phyloP scores from a whole-genome alignment of 441 rosid species.

The Pelargonium australe region DNA sequence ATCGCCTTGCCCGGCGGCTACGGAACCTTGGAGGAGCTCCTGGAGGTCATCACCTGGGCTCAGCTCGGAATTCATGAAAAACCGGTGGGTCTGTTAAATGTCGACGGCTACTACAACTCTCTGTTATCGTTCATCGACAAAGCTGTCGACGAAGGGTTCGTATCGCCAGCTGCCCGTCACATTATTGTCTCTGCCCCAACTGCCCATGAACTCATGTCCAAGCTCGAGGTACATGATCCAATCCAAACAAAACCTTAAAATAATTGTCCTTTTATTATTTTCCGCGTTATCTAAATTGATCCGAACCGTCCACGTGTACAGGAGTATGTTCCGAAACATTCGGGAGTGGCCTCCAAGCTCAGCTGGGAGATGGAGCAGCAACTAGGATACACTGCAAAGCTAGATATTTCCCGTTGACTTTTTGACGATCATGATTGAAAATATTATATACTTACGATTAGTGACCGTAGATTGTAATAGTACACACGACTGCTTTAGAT shows the following conservation, averaged over 20 bases:
- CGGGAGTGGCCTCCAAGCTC: constrained; percentile 31
- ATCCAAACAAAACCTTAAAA: no score
- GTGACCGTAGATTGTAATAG: constrained; percentile 23
- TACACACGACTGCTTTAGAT: constrained; percentile 18
- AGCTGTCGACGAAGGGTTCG: constrained; percentile 91
- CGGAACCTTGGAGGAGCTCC: constrained; percentile 84
- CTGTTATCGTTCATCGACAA: constrained; percentile 78
- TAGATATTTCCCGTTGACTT: constrained; percentile 49
- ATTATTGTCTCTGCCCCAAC: constrained; percentile 76
- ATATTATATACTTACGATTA: constrained; percentile 6
- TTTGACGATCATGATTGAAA: background rate
- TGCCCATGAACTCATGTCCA: constrained; percentile 46
- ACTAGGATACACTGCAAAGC: constrained; percentile 42
- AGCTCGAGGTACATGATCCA: constrained; percentile 40
- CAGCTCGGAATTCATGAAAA: constrained; percentile 90
- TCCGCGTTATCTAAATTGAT: background rate
- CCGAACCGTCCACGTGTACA: constrained; percentile 13
- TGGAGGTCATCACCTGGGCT: constrained; percentile 96
- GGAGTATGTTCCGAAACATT: constrained; percentile 39
- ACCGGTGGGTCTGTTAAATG: constrained; percentile 89
- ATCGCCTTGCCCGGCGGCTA: constrained; percentile 80
- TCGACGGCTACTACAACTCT: constrained; percentile 85
- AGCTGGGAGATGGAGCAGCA: constrained; percentile 50
- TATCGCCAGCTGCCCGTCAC: constrained; percentile 69
- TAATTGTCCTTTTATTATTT: background rate